phyloP scores from a whole-genome alignment of 148 eudicot genomes.

The Rhododendron ovatum region DNA sequence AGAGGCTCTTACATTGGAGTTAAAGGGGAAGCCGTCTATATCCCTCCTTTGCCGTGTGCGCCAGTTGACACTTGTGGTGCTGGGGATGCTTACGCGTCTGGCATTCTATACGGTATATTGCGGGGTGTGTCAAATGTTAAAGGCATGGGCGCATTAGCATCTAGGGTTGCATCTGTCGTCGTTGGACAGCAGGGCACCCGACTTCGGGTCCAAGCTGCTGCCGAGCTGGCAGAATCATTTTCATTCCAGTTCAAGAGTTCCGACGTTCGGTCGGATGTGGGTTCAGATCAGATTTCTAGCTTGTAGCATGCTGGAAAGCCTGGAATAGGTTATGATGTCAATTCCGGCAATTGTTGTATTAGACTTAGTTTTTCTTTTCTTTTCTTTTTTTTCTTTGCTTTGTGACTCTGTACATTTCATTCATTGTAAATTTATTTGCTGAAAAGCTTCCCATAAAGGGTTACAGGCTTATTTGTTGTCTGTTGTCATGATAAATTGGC shows the following conservation, averaged over 20 bases:
- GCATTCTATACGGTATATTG: slow-evolving; percentile 66
- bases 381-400: not conserved
- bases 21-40: slow-evolving; percentile 79
- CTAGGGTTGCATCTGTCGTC: slow-evolving; percentile 84
- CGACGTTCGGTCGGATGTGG: slow-evolving; percentile 32
- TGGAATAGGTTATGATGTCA: not conserved
- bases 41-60: slow-evolving; percentile 83
- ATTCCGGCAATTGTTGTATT: not conserved
- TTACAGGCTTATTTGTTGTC: not conserved
- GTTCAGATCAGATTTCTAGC: slow-evolving; percentile 52
- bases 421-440: not conserved
- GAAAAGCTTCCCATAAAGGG: not conserved
- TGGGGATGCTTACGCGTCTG: slow-evolving; percentile 94
- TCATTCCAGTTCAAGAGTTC: slow-evolving; percentile 40
- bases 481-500: not conserved
- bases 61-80: slow-evolving; percentile 97
- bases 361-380: no score
- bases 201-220: slow-evolving; percentile 76
- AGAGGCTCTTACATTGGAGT: slow-evolving; percentile 88
- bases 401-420: slow-evolving; percentile 1
- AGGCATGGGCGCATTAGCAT: slow-evolving; percentile 72
- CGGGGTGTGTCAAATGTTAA: slow-evolving; percentile 71
- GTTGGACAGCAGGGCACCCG: slow-evolving; percentile 98
- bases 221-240: slow-evolving; percentile 60
- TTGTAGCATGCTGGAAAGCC: slow-evolving; percentile 31